phyloP scores from a whole-genome alignment of 2,329 filamentous ascomycete genomes.

The Colletotrichum sp. region DNA sequence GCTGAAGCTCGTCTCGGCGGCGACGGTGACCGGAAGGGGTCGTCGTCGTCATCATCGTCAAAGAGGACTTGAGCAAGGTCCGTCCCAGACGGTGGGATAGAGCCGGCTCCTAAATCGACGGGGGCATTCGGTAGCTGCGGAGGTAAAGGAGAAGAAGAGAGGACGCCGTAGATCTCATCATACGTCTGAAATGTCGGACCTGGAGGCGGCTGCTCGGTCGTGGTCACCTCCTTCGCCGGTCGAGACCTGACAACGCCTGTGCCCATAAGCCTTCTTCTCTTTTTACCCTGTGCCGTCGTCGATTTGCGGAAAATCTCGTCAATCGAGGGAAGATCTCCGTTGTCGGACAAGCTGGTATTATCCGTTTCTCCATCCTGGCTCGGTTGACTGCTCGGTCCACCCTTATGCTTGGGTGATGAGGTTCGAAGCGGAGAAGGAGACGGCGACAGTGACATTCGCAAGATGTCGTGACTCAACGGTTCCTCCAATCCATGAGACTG shows the following conservation, averaged over 20 bases:
- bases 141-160: neutral
- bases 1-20: neutral
- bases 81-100: neutral
- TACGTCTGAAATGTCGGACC: constrained; percentile 6
- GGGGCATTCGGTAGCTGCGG: neutral
- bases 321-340: constrained; percentile 40
- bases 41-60: neutral
- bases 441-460: neutral
- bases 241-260: neutral
- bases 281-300: neutral
- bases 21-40: neutral
- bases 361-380: constrained; percentile 41
- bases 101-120: neutral
- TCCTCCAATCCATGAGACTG: constrained; percentile 25
- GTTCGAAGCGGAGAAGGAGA: constrained; percentile 3
- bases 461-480: neutral
- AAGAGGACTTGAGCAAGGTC: neutral
- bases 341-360: constrained; percentile 38
- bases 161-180: constrained; percentile 4
- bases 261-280: neutral
- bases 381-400: constrained; percentile 35
- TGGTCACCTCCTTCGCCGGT: neutral
- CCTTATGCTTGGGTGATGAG: constrained; percentile 22
- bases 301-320: constrained; percentile 28
- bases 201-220: neutral